Evolutionary conservation across 2,329 filamentous ascomycete species (phyloP).

Genomic region (Endocalyx cinctus): DNA sequence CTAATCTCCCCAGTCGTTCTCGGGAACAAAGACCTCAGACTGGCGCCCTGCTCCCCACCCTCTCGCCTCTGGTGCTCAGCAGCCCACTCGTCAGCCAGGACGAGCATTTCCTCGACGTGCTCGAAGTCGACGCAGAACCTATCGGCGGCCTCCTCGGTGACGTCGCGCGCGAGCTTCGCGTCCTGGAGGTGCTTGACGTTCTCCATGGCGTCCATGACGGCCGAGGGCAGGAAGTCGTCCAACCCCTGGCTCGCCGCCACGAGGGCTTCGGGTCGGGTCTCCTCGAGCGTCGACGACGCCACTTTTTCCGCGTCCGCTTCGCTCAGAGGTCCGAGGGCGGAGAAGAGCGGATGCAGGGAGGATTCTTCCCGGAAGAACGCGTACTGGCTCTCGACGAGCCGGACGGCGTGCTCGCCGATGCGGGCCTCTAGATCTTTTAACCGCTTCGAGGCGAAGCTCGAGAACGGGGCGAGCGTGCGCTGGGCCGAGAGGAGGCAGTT

Average conservation of each 20-base stretch:
- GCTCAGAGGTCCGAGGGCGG: slow-evolving; percentile 41
- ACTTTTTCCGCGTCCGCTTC: slow-evolving; percentile 43
- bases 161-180: slow-evolving; percentile 63
- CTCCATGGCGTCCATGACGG: slow-evolving; percentile 85
- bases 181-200: slow-evolving; percentile 72
- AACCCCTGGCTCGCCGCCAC: slow-evolving; percentile 66
- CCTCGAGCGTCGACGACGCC: slow-evolving; percentile 47
- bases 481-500: slow-evolving; percentile 65
- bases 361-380: slow-evolving; percentile 70
- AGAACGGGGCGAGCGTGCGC: slow-evolving; percentile 51
- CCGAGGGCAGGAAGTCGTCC: slow-evolving; percentile 88
- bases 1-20: slow-evolving; percentile 57
- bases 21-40: slow-evolving; percentile 46
- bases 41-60: slow-evolving; percentile 22
- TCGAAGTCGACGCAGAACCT: slow-evolving; percentile 83
- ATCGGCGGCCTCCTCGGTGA: slow-evolving; percentile 79
- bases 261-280: slow-evolving; percentile 59
- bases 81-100: slow-evolving; percentile 35
- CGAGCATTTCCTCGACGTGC: slow-evolving; percentile 47
- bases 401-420: slow-evolving; percentile 50
- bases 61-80: slow-evolving; percentile 18
- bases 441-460: slow-evolving; percentile 59
- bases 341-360: slow-evolving; percentile 62
- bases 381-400: slow-evolving; percentile 64
- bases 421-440: slow-evolving; percentile 51